Evolutionary conservation across 2,329 filamentous ascomycete species (phyloP), one percentile per base, ranked within the genome.

Genomic region (Coleophoma crateriformis): DNA sequence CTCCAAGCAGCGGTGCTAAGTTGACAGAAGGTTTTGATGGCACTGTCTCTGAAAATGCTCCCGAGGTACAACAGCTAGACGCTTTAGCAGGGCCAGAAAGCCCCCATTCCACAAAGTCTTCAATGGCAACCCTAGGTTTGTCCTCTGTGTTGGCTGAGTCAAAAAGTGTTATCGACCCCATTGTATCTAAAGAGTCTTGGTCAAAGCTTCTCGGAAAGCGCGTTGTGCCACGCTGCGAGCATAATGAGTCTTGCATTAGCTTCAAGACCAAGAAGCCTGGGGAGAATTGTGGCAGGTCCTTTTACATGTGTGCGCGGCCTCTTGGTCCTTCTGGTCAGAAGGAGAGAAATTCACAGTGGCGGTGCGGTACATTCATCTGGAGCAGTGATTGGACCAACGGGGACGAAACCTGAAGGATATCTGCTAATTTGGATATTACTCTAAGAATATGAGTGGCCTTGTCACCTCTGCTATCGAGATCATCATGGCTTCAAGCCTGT

Each of bases 231-330:
- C 79, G 78, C 50, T 99, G 94, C 64, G 90, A 96, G 44, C 94
- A 99, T 63, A 76, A 82, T 47, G 91, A 97, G 60, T 87, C 88
- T 3, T 97, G 94, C 67, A 87, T 90, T 55, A 88, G 78, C 56
- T 72, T 92, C 46, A 78, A 84, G 15, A 96, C 91, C 1, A 96
- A 92, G 71, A 97, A 97, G 64, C 77, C 89, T 1, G 94, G 94
- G 1, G 72, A 88, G 54, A 99, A 97, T 61, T 85, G 64, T 69
- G 92, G 75, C 79, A 72, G 82, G 34, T 80, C 79, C 1, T 85
- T 85, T 61, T 85, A 79, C 64, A 78, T 82, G 50, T 85, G 82
- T 54, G 64, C 75, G 13, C 78, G 85, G 38, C 94, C 94, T 4
- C 70, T 97, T 2, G 92, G 90, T 0, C 90, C 90, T 1, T 88